A percentile compares a stretch with the other conserved stretches of the same genome.
These are phyloP conservation scores for Ilyonectria destructans DNA, from an alignment of 2,329 filamentous ascomycete species.

Conservation along the genomic window DNA sequence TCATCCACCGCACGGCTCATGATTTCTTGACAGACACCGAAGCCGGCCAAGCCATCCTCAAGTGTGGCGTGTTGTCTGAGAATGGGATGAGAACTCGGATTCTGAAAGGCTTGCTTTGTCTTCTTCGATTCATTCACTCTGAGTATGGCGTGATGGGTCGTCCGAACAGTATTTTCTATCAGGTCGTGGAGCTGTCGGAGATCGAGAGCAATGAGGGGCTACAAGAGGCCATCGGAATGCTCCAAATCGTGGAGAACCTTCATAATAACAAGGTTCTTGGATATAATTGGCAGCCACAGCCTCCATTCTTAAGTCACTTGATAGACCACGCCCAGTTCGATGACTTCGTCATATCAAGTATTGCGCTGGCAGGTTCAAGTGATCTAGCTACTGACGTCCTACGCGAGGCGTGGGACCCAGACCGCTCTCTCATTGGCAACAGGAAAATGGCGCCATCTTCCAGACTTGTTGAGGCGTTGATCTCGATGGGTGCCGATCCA, in stretches of 20 bases:
- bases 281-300: background rate
- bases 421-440: background rate
- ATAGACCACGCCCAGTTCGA: background rate
- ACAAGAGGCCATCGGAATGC: background rate
- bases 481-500: background rate
- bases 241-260: background rate
- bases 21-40: background rate
- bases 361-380: background rate
- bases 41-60: background rate
- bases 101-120: background rate
- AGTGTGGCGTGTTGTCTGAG: background rate
- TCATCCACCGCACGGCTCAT: conserved; percentile 11
- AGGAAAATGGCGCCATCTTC: background rate
- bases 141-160: background rate
- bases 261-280: background rate
- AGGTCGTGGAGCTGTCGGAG: background rate
- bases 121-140: conserved; percentile 1
- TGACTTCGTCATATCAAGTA: background rate
- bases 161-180: background rate
- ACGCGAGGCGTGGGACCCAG: conserved; percentile 10
- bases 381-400: background rate
- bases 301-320: background rate
- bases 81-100: background rate
- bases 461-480: background rate
- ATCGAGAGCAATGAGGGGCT: background rate